phyloP scores from a whole-genome alignment of 495 filamentous ascomycete species.

The Thermothielavioides terrestris region DNA sequence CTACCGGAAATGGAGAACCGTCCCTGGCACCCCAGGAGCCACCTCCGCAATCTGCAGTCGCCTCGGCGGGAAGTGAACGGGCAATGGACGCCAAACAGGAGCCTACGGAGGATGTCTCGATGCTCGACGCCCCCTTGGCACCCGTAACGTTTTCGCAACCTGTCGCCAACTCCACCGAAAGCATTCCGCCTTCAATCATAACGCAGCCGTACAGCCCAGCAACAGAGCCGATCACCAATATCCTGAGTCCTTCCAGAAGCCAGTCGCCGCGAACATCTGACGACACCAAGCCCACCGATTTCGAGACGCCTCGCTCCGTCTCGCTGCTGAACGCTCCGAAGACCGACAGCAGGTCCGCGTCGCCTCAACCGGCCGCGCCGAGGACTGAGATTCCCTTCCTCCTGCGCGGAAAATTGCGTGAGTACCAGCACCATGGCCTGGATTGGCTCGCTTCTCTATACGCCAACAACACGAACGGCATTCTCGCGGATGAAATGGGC shows the following conservation, averaged over 20 bases:
- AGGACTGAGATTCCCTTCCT: conserved; percentile 78
- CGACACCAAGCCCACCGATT: conserved; percentile 59
- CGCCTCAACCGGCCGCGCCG: conserved; percentile 36
- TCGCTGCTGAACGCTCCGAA: conserved; percentile 34
- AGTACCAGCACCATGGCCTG: conserved; percentile 93
- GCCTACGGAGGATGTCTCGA: conserved; percentile 38
- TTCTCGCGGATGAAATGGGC: conserved; percentile 99
- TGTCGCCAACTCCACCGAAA: conserved; percentile 5
- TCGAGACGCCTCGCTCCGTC: conserved; percentile 55
- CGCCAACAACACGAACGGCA: conserved; percentile 88
- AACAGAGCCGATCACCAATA: conserved; percentile 30
- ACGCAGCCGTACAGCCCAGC: conserved; percentile 26
- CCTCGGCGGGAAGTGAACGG: not conserved
- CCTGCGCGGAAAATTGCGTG: conserved; percentile 83
- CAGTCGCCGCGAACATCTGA: conserved; percentile 54
- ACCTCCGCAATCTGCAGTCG: not conserved
- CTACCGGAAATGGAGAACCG: too few species aligned
- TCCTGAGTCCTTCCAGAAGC: conserved; percentile 36
- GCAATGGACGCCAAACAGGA: conserved; percentile 25
- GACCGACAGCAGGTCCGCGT: conserved; percentile 33
- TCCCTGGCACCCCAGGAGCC: too few species aligned
- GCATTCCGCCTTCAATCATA: not conserved
- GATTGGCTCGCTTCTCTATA: conserved; percentile 95
- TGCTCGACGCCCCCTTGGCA: conserved; percentile 32
- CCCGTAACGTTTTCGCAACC: not conserved